Conservation (phyloP, 2,329 filamentous ascomycete species). For the Epichloe typhina region DNA sequence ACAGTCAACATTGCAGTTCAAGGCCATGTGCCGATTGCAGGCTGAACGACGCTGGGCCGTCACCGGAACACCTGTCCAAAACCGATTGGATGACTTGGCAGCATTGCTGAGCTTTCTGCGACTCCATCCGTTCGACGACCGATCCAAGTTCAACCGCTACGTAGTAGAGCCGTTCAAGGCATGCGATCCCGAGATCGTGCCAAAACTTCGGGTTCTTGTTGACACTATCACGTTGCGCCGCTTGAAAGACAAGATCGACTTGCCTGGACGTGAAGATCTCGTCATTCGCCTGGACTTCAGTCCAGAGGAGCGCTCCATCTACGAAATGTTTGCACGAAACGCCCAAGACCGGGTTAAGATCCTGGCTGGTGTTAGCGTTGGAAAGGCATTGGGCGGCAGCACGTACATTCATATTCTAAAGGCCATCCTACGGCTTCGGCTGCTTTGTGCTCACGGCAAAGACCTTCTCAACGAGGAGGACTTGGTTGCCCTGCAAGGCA, state of each 20-base stretch:
- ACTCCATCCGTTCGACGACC: conserved; percentile 73
- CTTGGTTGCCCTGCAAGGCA: conserved; percentile 63
- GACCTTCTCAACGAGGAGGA: conserved; percentile 81
- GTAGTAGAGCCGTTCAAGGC: conserved; percentile 80
- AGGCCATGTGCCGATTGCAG: conserved; percentile 67
- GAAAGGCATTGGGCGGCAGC: conserved; percentile 61
- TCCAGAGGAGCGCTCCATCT: conserved; percentile 59
- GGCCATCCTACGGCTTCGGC: conserved; percentile 74
- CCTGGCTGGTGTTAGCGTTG: conserved; percentile 44
- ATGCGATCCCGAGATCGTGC: conserved; percentile 70
- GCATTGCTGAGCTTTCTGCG: conserved; percentile 77
- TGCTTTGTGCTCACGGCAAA: conserved; percentile 88
- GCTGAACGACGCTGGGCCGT: conserved; percentile 86
- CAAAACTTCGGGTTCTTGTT: conserved; percentile 76
- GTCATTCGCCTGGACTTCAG: conserved; percentile 65
- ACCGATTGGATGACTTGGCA: conserved; percentile 79
- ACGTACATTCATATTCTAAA: conserved; percentile 92
- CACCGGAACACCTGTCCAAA: conserved; percentile 94
- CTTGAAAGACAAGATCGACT: conserved; percentile 78
- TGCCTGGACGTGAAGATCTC: conserved; percentile 61
- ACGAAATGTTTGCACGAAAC: conserved; percentile 73
- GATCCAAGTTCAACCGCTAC: conserved; percentile 59
- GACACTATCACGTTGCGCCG: conserved; percentile 89
- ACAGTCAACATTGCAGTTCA: conserved; percentile 66
- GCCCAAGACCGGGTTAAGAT: conserved; percentile 69